Base-by-base conservation (phyloP, 2,329 filamentous ascomycete species). In the Chaetomium sp. region DNA sequence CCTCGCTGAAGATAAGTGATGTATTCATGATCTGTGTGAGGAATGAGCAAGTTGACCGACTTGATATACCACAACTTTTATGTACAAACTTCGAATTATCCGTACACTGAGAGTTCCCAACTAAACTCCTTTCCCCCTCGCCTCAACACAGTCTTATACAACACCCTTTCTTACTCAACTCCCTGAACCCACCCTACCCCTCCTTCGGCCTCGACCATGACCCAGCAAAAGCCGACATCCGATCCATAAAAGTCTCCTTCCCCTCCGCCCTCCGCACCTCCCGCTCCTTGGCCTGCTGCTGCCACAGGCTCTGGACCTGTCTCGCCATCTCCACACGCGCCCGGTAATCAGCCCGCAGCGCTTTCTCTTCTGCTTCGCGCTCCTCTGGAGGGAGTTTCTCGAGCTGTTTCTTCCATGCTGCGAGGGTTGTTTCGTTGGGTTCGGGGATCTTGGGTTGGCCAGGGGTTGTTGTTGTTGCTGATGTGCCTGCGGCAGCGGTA, bases 311-410 rank as follows among this genome's bases (percentile, higher is more conserved):
- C 62, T 79, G 72, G 58, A 89, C 71, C 57, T 78, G 69, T 59
- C 73, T 69, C 52, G 82, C 79, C 64, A 88, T 76, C 62, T 86
- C 78, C 48, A 77, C 70, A 67, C 84, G 82, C 61, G 80, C 78
- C 65, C 80, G 74, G 54, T 80, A 71, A 71, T 89, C 84, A 6
- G 81, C 84, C 56, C 77, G 75, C 59, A 87, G 74, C 19, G 86
- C 81, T 57, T 79, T 79, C 68, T 86, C 79, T 68, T 89, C 86
- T 14, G 84, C 69, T 44, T 76, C 74, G 34, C 82, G 75, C 68
- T 88, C 83, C 55, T 75, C 74, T 49, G 79, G 79, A 4, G 76
- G 76, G 50, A 86, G 70, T 62, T 82, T 79, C 50, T 82, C 77
- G 46, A 87, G 70, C 62, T 77, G 73, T 61, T 81, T 75, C 65